phyloP scores from a whole-genome alignment of 192 early-diverging fungal genomes.

The Cladochytrium replicatum region DNA sequence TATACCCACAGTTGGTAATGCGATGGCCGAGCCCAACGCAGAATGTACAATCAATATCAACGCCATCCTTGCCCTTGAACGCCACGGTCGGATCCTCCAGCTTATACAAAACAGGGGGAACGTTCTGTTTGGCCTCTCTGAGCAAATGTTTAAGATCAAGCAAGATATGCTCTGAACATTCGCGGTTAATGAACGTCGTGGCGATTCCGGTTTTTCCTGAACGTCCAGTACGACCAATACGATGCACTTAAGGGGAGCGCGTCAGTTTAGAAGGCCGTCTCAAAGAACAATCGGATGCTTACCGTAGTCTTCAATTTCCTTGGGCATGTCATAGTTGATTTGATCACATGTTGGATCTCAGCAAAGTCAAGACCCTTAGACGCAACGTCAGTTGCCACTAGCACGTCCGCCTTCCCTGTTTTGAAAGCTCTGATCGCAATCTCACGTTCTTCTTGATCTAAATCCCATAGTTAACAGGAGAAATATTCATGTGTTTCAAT shows the following conservation, averaged over 20 bases:
- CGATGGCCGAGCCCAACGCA: constrained; percentile 94
- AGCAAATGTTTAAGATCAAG: constrained; percentile 91
- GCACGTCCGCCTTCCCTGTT: constrained; percentile 81
- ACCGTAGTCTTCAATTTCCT: constrained; percentile 98
- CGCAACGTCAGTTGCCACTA: constrained; percentile 95
- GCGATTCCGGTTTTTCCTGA: constrained; percentile 93
- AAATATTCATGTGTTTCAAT: no score
- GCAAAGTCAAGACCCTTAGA: constrained; percentile 93
- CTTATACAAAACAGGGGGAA: constrained; percentile 76
- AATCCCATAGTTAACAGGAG: no score
- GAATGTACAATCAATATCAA: constrained; percentile 63
- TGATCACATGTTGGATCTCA: constrained; percentile 96
- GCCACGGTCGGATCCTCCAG: constrained; percentile 84
- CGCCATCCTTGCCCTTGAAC: no score
- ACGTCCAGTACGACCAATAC: constrained; percentile 96
- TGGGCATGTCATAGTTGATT: constrained; percentile 98
- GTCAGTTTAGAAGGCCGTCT: neutral
- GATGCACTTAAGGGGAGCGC: constrained; percentile 52
- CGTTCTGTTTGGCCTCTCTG: constrained; percentile 81
- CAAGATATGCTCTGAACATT: constrained; percentile 85
- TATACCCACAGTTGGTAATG: constrained; percentile 76
- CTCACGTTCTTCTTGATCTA: constrained; percentile 93
- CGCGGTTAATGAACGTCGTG: constrained; percentile 90
- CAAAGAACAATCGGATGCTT: constrained; percentile 10
- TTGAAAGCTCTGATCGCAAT: constrained; percentile 90